Conservation (phyloP, 129 eudicot genomes). For the Daucus carota region DNA sequence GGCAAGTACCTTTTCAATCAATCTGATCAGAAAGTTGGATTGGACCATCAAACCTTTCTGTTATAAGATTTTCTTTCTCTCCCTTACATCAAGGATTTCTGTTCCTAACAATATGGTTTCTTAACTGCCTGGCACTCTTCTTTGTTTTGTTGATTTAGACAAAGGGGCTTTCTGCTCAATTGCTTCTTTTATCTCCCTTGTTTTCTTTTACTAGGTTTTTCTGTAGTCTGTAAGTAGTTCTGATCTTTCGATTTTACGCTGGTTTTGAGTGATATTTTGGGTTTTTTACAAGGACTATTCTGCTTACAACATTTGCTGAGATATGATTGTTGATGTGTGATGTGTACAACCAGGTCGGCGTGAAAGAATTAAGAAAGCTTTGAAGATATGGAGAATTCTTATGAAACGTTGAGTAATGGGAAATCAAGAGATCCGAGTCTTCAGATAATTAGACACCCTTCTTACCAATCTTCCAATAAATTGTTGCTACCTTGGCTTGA, state of each 20-base stretch:
- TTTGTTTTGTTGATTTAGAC: not conserved
- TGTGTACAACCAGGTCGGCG: not conserved
- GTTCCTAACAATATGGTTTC: slow-evolving; percentile 24
- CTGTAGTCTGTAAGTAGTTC: not conserved
- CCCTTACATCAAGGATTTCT: slow-evolving; percentile 26
- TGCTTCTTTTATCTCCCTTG: not conserved
- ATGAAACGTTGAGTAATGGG: slow-evolving; percentile 29
- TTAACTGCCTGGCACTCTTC: slow-evolving; percentile 11
- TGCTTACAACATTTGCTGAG: slow-evolving; percentile 10
- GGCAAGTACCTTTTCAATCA: slow-evolving; percentile 14
- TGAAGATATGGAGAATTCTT: slow-evolving; percentile 44
- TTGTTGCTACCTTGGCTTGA: slow-evolving; percentile 59
- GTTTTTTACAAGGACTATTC: slow-evolving; percentile 23
- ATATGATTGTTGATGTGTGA: slow-evolving; percentile 10
- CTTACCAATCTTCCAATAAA: slow-evolving; percentile 33
- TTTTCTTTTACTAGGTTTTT: not conserved
- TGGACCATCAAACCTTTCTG: slow-evolving; percentile 1
- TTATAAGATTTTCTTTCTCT: slow-evolving; percentile 16
- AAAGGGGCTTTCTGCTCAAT: not conserved
- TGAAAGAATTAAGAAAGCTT: slow-evolving; percentile 20
- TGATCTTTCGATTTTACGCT: not conserved
- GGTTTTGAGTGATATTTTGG: slow-evolving; percentile 2
- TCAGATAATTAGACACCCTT: slow-evolving; percentile 55
- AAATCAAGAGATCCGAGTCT: slow-evolving; percentile 32
- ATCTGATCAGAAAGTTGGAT: not conserved